These are phyloP conservation scores for Graphium sp. DNA, from an alignment of 2,329 filamentous ascomycete species.

Conservation along the genomic window DNA sequence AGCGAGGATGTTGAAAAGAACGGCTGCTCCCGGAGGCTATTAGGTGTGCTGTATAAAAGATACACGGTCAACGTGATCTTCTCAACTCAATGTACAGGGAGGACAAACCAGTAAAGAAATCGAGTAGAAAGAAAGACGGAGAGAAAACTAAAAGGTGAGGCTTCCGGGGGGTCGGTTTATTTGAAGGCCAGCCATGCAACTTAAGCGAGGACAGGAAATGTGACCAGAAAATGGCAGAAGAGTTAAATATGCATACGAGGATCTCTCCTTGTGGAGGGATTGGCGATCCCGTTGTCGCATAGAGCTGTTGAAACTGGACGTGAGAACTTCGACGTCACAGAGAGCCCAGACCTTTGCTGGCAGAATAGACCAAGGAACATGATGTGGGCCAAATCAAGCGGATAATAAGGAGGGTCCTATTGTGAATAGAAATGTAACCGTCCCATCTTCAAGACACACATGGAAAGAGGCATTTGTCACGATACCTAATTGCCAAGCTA, in stretches of 20 bases:
- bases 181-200: constrained; percentile 1
- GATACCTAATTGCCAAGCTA: too few species aligned
- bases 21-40: constrained; percentile 4
- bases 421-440: too few species aligned
- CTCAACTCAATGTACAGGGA: constrained; percentile 8
- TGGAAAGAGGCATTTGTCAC: too few species aligned
- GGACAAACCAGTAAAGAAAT: constrained; percentile 1
- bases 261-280: constrained; percentile 7
- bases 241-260: constrained; percentile 2
- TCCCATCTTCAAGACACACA: too few species aligned
- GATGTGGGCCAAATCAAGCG: too few species aligned
- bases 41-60: constrained; percentile 7
- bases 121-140: not conserved
- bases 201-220: too few species aligned
- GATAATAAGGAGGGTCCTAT: too few species aligned
- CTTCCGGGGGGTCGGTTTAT: constrained; percentile 1
- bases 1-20: too few species aligned
- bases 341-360: too few species aligned
- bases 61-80: constrained; percentile 16
- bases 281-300: constrained; percentile 12
- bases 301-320: constrained; percentile 12
- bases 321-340: constrained; percentile 11
- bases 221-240: not conserved
- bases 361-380: too few species aligned
- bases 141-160: not conserved